phyloP scores from a whole-genome alignment of 257 asterid species.

The Perilla frutescens region DNA sequence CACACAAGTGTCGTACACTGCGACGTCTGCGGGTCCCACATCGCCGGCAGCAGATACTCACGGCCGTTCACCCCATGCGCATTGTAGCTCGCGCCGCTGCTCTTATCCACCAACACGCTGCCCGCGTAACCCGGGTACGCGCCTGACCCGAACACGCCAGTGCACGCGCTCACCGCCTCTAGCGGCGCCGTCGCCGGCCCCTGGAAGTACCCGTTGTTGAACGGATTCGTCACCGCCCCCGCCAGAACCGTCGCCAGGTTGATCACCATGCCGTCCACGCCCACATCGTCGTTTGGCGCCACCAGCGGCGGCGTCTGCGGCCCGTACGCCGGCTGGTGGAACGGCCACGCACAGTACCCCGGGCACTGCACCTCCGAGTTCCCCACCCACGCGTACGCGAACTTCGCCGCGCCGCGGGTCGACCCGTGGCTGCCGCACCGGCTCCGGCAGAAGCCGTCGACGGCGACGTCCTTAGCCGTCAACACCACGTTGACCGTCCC shows the following conservation, averaged over 20 bases:
- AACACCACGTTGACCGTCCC: slow-evolving; percentile 70
- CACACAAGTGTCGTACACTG: slow-evolving; percentile 67
- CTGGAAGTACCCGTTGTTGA: slow-evolving; percentile 71
- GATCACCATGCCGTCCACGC: slow-evolving; percentile 75
- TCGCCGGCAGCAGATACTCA: slow-evolving; percentile 69
- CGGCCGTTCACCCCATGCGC: slow-evolving; percentile 73
- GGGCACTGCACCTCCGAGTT: slow-evolving; percentile 74
- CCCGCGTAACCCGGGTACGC: slow-evolving; percentile 81
- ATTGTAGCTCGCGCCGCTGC: slow-evolving; percentile 69
- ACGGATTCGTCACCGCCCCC: slow-evolving; percentile 81
- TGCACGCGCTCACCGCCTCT: slow-evolving; percentile 82
- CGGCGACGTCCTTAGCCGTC: slow-evolving; percentile 71
- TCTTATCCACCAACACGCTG: slow-evolving; percentile 51
- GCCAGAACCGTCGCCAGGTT: slow-evolving; percentile 75
- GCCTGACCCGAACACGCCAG: slow-evolving; percentile 77
- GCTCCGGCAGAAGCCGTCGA: slow-evolving; percentile 72
- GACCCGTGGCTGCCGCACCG: slow-evolving; percentile 81
- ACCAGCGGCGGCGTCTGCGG: slow-evolving; percentile 72
- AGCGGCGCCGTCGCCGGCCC: slow-evolving; percentile 75
- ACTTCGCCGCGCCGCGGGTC: slow-evolving; percentile 55
- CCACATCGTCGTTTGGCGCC: slow-evolving; percentile 82
- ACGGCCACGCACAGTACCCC: slow-evolving; percentile 86
- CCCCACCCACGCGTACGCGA: slow-evolving; percentile 84
- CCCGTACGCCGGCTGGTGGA: slow-evolving; percentile 80
- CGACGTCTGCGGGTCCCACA: slow-evolving; percentile 80